Percentiles rank a stretch among this genome's conserved stretches.
These are phyloP conservation scores for Rubia balearica DNA, from an alignment of 305 asterid genomes.

Conservation along the genomic window DNA sequence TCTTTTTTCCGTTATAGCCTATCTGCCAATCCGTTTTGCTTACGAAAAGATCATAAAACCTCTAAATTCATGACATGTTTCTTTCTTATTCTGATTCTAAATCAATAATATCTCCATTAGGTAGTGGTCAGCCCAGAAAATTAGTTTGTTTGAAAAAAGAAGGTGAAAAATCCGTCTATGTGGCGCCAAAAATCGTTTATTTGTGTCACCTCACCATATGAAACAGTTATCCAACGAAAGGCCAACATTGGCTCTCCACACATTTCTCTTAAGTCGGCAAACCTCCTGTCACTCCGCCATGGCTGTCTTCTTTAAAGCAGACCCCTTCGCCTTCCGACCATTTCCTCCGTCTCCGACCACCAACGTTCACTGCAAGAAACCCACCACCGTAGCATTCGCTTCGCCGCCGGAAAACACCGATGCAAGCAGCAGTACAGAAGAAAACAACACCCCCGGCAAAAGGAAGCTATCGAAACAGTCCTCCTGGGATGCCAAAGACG, in stretches of 20 bases:
- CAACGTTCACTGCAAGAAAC: conserved; percentile 19
- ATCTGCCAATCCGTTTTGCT: too few species aligned
- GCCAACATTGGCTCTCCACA: conserved; percentile 16
- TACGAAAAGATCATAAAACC: too few species aligned
- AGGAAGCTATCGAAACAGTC: conserved; percentile 65
- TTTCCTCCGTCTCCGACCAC: conserved; percentile 24
- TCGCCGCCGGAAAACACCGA: conserved; percentile 17
- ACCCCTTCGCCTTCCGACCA: conserved; percentile 25
- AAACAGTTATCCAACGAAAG: conserved; percentile 11
- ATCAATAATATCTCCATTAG: too few species aligned
- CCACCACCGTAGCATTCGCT: conserved; percentile 20
- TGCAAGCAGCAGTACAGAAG: conserved; percentile 21
- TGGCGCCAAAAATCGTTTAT: conserved; percentile 19
- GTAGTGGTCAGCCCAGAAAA: too few species aligned
- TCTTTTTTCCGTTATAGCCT: too few species aligned
- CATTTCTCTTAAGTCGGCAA: too few species aligned
- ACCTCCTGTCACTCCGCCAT: neutral
- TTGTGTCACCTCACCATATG: neutral
- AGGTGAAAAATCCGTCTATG: neutral
- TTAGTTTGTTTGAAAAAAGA: too few species aligned
- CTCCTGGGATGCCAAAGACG: conserved; percentile 81
- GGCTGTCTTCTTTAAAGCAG: conserved; percentile 24
- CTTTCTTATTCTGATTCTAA: too few species aligned
- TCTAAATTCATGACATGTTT: too few species aligned
- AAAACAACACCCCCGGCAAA: conserved; percentile 24